Percentiles rank a stretch among this genome's conserved stretches.
These are phyloP conservation scores for Quambalaria eucalypti DNA, from an alignment of 1,284 basidiomycete genomes.

Conservation along the genomic window DNA sequence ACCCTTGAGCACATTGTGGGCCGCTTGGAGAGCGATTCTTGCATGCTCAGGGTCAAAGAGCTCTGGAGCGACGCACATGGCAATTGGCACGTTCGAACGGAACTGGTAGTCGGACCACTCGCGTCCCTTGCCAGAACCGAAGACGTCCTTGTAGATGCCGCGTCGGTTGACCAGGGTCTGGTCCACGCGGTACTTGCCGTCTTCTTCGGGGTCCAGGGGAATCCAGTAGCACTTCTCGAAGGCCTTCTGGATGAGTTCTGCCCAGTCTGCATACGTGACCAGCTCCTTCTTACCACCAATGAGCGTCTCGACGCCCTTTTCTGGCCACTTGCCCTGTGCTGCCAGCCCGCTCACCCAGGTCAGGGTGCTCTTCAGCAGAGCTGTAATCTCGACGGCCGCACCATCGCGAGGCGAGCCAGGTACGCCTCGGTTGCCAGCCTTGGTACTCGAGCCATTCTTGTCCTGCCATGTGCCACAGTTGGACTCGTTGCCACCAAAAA, in stretches of 20 bases:
- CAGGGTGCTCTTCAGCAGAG: constrained; percentile 81
- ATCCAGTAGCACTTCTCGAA: constrained; percentile 89
- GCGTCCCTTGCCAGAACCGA: constrained; percentile 50
- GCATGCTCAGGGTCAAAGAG: constrained; percentile 76
- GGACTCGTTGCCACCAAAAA: constrained; percentile 68
- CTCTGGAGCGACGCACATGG: constrained; percentile 95
- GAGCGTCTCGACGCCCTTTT: constrained; percentile 67
- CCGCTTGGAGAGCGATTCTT: constrained; percentile 52
- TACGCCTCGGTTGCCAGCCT: constrained; percentile 84
- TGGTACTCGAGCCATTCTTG: constrained; percentile 38
- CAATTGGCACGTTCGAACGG: constrained; percentile 71
- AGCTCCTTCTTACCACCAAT: constrained; percentile 62
- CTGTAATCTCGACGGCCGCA: constrained; percentile 89
- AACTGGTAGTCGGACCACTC: constrained; percentile 93
- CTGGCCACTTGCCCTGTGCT: constrained; percentile 66
- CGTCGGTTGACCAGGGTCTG: constrained; percentile 70
- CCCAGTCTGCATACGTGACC: constrained; percentile 86
- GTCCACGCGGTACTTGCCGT: constrained; percentile 64
- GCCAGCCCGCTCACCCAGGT: constrained; percentile 73
- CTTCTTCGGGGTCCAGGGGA: constrained; percentile 67
- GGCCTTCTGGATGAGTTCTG: constrained; percentile 66
- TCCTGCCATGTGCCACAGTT: constrained; percentile 45
- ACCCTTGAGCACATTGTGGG: constrained; percentile 24
- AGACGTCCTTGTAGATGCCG: constrained; percentile 97
- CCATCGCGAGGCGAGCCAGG: constrained; percentile 93